phyloP scores from a whole-genome alignment of 129 eudicot genomes.

The Calendula officinalis region DNA sequence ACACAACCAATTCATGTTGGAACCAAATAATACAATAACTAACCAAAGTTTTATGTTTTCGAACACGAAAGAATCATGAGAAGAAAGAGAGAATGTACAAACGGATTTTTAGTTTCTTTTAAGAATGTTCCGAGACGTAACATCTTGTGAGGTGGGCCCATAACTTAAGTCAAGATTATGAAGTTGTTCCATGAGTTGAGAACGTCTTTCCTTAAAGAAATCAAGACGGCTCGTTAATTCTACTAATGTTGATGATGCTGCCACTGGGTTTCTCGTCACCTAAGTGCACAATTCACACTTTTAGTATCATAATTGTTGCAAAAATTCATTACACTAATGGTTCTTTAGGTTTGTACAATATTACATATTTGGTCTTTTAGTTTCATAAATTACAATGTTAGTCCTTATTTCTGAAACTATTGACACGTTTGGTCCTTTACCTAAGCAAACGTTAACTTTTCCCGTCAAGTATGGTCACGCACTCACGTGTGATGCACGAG shows the following conservation, averaged over 20 bases:
- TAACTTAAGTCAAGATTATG: slow-evolving; percentile 76
- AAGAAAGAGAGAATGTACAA: slow-evolving; percentile 37
- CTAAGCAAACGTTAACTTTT: no score
- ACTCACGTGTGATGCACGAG: no score
- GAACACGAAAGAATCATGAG: slow-evolving; percentile 22
- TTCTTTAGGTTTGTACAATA: no score
- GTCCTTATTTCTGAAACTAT: no score
- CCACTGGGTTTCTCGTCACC: slow-evolving; percentile 60
- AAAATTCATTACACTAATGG: not conserved
- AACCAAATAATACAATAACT: slow-evolving; percentile 23
- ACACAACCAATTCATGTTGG: slow-evolving; percentile 3
- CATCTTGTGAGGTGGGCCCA: slow-evolving; percentile 55
- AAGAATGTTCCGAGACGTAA: slow-evolving; percentile 55
- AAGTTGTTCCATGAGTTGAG: slow-evolving; percentile 95
- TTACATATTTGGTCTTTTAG: no score
- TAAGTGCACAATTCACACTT: slow-evolving; percentile 24
- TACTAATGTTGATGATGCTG: slow-evolving; percentile 79
- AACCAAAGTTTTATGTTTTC: not conserved
- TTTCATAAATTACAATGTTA: no score
- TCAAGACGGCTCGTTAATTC: slow-evolving; percentile 93
- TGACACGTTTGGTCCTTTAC: no score
- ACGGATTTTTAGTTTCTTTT: slow-evolving; percentile 20
- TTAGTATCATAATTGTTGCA: not conserved
- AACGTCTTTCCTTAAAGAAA: slow-evolving; percentile 89
- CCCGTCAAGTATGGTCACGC: no score